These are phyloP conservation scores for Amauroascus niger DNA, from an alignment of 2,329 filamentous ascomycete species.

Conservation along the genomic window DNA sequence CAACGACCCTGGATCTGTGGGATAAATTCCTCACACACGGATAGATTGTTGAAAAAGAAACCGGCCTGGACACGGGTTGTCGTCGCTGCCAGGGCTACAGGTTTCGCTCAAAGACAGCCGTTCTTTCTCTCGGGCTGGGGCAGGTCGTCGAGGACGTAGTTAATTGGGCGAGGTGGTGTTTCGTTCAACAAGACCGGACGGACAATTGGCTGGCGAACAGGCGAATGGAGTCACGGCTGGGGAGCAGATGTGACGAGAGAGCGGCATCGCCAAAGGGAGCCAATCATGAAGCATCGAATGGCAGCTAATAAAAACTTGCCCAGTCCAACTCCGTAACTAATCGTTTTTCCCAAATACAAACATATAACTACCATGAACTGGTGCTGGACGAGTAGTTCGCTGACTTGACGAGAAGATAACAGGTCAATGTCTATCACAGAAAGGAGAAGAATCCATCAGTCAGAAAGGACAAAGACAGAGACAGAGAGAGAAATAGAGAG, in stretches of 20 bases:
- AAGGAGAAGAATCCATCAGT: no score
- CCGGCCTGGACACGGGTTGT: neutral
- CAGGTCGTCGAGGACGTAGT: conserved; percentile 3
- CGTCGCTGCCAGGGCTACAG: no score
- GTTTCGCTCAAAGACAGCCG: neutral
- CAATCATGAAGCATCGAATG: conserved; percentile 3
- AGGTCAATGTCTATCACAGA: no score
- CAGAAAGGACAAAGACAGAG: no score
- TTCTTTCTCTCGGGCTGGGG: neutral
- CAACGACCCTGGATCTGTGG: neutral
- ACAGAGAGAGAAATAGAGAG: no score
- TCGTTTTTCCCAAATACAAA: no score
- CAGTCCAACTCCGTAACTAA: no score
- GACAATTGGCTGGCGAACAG: conserved; percentile 8
- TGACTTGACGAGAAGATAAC: neutral
- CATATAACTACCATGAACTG: no score
- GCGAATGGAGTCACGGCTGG: conserved; percentile 11
- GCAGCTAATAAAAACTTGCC: no score
- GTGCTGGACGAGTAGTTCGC: neutral
- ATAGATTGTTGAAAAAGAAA: neutral
- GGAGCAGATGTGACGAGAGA: conserved; percentile 6
- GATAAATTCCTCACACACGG: conserved; percentile 3
- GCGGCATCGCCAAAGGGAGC: neutral
- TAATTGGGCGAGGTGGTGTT: conserved; percentile 11
- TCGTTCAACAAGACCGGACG: neutral